Evolutionary conservation across 768 basidiomycete species (phyloP), one percentile per base, ranked within the genome.

Genomic region (Boletus sp.): DNA sequence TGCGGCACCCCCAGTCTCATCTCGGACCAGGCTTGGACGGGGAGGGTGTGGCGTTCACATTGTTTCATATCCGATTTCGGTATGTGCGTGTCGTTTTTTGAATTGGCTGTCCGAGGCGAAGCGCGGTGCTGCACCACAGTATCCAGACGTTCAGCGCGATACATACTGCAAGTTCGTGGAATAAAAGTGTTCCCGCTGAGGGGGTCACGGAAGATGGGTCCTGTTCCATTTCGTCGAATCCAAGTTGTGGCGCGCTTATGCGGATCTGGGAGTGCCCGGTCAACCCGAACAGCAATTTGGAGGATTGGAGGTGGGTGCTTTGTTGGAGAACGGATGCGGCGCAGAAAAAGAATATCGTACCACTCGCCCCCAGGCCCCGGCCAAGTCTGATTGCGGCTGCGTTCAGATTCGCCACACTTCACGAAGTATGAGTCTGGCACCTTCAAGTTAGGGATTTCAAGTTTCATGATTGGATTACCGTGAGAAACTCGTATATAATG

Each of bases 61-160:
- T 29, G 17, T 47, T 49, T 58, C 55, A 60, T 51, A 20, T 47
- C 54, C 56, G 45, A 32, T 50, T 52, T 28, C 41, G 50, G 29
- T 37, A 44, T 32, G 9, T 47, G 54, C 17, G 33, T 55, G 47
- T 42, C 35, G 33, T 17, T 46, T 28, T 17, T 33, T 28, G 37
- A 32, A 37, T 24, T 47, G 41, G 37, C 32, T 50, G 41, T 66
- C 64, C 65, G 65, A 65, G 62, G 64, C 29, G 65, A 64, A 61
- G 42, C 50, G 49, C 46, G 39, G 54, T 47, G 48, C 44, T 44
- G 39, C 11, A 28, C 18, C 18, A 57, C 51, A 50, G 64, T 41
- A 47, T 50, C 45, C 32, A 47, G 57, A 35, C 24, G 32, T 47
- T 46, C 40, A 49, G 47, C 28, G 42, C 47, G 35, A 32, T 18